These are phyloP conservation scores for Aphanocladium album DNA, from an alignment of 2,329 filamentous ascomycete species.

Conservation along the genomic window DNA sequence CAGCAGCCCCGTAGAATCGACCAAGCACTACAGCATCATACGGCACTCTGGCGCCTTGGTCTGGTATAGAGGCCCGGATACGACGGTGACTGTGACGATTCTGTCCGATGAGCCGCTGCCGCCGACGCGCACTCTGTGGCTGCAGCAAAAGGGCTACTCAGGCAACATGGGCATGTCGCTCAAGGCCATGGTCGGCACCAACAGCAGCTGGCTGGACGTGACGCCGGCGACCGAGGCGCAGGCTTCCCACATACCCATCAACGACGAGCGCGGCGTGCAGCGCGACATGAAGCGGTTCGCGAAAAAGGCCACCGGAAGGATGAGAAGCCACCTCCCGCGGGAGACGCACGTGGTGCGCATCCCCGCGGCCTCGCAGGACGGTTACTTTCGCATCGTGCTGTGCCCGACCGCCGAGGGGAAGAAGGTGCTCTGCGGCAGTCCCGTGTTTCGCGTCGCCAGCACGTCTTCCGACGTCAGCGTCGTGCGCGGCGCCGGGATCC, in stretches of 20 bases:
- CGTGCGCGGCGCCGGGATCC: slow-evolving; percentile 59
- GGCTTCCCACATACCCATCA: slow-evolving; percentile 44
- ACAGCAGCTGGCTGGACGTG: slow-evolving; percentile 60
- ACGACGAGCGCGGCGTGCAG: slow-evolving; percentile 62
- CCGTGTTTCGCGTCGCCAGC: slow-evolving; percentile 64
- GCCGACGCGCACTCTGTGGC: slow-evolving; percentile 54
- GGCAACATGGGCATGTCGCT: slow-evolving; percentile 64
- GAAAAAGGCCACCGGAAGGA: slow-evolving; percentile 47
- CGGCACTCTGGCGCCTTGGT: slow-evolving; percentile 60
- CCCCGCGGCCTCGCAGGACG: slow-evolving; percentile 57
- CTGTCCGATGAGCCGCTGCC: slow-evolving; percentile 57
- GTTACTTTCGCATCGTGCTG: slow-evolving; percentile 64
- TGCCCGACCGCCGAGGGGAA: slow-evolving; percentile 44
- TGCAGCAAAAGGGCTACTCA: slow-evolving; percentile 63
- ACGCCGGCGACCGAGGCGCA: slow-evolving; percentile 50
- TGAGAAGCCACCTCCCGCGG: slow-evolving; percentile 45
- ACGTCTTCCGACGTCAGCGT: slow-evolving; percentile 57
- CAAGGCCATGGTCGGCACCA: slow-evolving; percentile 57
- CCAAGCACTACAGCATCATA: slow-evolving; percentile 60
- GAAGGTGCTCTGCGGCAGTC: slow-evolving; percentile 59
- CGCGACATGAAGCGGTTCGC: slow-evolving; percentile 60
- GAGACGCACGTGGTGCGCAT: slow-evolving; percentile 63
- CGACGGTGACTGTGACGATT: slow-evolving; percentile 59
- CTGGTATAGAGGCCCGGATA: slow-evolving; percentile 61
- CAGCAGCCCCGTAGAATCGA: slow-evolving; percentile 58